Percentiles rank a stretch among this genome's conserved stretches.
Conservation (phyloP, 2,329 filamentous ascomycete species). For the Herpotrichia juniperi region DNA sequence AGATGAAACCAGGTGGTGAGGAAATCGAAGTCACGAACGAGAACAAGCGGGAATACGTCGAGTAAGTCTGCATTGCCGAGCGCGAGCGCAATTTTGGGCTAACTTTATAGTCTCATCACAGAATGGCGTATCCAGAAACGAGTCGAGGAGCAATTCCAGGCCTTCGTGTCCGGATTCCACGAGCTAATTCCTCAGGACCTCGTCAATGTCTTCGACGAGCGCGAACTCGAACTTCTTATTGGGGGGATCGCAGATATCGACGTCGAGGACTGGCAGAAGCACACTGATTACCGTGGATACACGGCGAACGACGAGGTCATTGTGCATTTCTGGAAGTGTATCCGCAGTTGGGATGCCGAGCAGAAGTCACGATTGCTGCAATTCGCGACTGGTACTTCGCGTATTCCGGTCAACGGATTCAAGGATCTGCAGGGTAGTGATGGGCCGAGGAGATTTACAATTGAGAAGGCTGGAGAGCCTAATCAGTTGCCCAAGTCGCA, state of each 20-base stretch:
- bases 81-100: slow-evolving; percentile 10
- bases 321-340: slow-evolving; percentile 98
- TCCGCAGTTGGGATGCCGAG: slow-evolving; percentile 95
- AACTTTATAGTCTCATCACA: slow-evolving; percentile 74
- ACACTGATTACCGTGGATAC: slow-evolving; percentile 98
- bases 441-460: slow-evolving; percentile 92
- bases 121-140: slow-evolving; percentile 99
- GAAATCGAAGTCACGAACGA: slow-evolving; percentile 97
- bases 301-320: slow-evolving; percentile 97
- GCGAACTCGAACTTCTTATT: slow-evolving; percentile 93
- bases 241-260: slow-evolving; percentile 99
- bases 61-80: slow-evolving; percentile 59
- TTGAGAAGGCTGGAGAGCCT: slow-evolving; percentile 94
- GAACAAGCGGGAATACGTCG: slow-evolving; percentile 99
- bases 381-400: slow-evolving; percentile 95
- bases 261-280: slow-evolving; percentile 99
- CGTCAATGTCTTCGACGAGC: slow-evolving; percentile 98
- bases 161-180: slow-evolving; percentile 96
- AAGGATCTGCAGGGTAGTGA: slow-evolving; percentile 98
- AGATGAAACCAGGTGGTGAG: slow-evolving; percentile 86
- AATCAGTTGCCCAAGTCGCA: slow-evolving; percentile 94
- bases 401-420: slow-evolving; percentile 99
- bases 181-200: slow-evolving; percentile 96
- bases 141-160: slow-evolving; percentile 97
- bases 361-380: slow-evolving; percentile 96